These are phyloP conservation scores for Vigna nakashimae DNA, from an alignment of 306 rosid genomes.

Conservation along the genomic window DNA sequence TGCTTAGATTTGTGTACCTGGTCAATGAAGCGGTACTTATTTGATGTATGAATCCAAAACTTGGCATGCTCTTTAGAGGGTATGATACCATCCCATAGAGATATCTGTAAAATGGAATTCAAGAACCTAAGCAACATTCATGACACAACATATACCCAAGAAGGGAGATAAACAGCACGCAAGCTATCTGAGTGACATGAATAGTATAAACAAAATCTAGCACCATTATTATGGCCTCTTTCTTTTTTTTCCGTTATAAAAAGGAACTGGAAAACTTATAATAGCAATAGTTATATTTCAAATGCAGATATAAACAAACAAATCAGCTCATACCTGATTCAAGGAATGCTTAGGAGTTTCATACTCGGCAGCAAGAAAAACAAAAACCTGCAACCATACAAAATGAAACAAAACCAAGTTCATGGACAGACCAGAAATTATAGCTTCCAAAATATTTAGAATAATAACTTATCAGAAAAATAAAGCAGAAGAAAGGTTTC, in stretches of 20 bases:
- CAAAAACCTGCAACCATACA: constrained; percentile 70
- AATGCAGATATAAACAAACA: constrained; percentile 22
- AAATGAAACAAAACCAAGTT: constrained; percentile 31
- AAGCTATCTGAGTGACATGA: background rate
- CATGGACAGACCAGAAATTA: background rate
- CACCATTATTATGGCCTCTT: background rate
- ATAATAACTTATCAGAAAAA: background rate
- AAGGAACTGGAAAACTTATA: background rate
- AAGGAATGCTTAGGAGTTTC: constrained; percentile 70
- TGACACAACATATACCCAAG: background rate
- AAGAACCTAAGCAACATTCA: constrained; percentile 25
- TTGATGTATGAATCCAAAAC: constrained; percentile 69
- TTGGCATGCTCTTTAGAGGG: constrained; percentile 71
- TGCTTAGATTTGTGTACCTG: constrained; percentile 56
- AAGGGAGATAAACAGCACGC: background rate
- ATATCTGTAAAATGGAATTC: constrained; percentile 55
- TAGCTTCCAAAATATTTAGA: constrained; percentile 1
- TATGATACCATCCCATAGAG: constrained; percentile 89
- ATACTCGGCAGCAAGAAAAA: constrained; percentile 86
- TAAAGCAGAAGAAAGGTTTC: background rate
- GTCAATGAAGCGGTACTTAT: constrained; percentile 79
- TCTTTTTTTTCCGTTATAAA: background rate
- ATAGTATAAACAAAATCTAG: background rate
- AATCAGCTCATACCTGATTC: constrained; percentile 67
- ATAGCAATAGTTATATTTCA: background rate